These are phyloP conservation scores for Suillus subalutaceus DNA, from an alignment of 768 basidiomycete genomes.

Conservation along the genomic window DNA sequence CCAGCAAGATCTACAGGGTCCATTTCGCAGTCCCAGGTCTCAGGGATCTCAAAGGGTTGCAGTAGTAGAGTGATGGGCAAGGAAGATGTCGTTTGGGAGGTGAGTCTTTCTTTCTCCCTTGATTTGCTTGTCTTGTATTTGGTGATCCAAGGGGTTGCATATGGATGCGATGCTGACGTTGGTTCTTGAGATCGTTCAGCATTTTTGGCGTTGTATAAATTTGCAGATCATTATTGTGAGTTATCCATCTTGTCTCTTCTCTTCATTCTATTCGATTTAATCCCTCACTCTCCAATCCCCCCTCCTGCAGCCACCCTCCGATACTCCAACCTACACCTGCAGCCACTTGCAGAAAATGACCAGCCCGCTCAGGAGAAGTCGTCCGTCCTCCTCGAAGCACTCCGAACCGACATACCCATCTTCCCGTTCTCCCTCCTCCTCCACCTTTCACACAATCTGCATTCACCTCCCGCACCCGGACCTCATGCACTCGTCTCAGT, in stretches of 20 bases:
- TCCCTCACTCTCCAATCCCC: too few species aligned
- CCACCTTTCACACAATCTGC: conserved; percentile 2
- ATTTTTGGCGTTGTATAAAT: conserved; percentile 63
- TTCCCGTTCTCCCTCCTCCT: conserved; percentile 24
- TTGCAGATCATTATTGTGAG: conserved; percentile 71
- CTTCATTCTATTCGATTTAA: too few species aligned
- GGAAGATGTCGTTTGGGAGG: conserved; percentile 8
- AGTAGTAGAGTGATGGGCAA: conserved; percentile 1
- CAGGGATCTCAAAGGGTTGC: conserved; percentile 15
- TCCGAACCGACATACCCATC: conserved; percentile 15
- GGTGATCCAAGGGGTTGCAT: not conserved
- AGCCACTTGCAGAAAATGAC: conserved; percentile 74
- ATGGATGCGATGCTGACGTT: conserved; percentile 22
- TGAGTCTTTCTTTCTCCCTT: not conserved
- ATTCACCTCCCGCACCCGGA: conserved; percentile 3
- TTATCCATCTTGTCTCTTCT: conserved; percentile 8
- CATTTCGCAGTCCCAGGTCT: conserved; percentile 23
- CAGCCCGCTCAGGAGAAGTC: conserved; percentile 63
- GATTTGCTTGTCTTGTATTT: not conserved
- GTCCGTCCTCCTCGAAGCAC: conserved; percentile 63
- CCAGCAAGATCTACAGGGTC: not conserved
- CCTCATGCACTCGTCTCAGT: conserved; percentile 16
- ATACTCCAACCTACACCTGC: conserved; percentile 46
- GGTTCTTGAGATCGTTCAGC: conserved; percentile 50
- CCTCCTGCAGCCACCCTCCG: conserved; percentile 31